Evolutionary conservation across 2,329 filamentous ascomycete genomes (phyloP), one percentile per base, ranked within the genome.

Genomic region (Colletotrichum sublineola): DNA sequence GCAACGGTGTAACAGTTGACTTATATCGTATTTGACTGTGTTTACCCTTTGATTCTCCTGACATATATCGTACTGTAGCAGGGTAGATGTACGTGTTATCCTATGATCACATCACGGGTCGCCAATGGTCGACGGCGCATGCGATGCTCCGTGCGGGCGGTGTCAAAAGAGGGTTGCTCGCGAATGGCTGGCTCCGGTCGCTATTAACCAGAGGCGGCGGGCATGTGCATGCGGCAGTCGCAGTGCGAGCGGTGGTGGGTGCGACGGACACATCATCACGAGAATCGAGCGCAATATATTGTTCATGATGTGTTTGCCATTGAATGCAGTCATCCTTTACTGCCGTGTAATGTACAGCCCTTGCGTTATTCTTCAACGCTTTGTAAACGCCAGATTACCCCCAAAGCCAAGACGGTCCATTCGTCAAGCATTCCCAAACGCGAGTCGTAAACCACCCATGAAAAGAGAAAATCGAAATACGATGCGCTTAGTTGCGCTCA

Each of bases 401-500:
- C 82, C 66, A 74, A 56, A 60, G 67, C 56, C 73, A 71, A 73
- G 73, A 77, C 79, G 74, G 72, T 73, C 78, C 78, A 77, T 75
- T 81, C 81, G 76, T 82, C 82, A 82, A 81, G 79, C 80, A 80
- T 81, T 79, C 79, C 84, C 76, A 67, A 79, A 81, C 78, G 70
- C 70, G 80, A 81, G 78, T 84, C 83, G 79, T 85, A 77, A 85
- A 77, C 80, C 80, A 78, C 79, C 80, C 79, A 77, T 74, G 75
- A 75, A 68, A 61, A 73, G 67, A 75, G 75, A 76, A 77, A 78
- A 74, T 75, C 73, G 73, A 69, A 74, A 75, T 71, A 31, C 75
- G 60, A 73, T 48, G 61, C 73, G 74, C 84, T 90, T 91, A 96
- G 88, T 94, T 95, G 84, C 94, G 93, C 89, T 96, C 95, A 77